These are phyloP conservation scores for Clavispora santaluciae DNA, from an alignment of 805 yeast species.

Conservation along the genomic window DNA sequence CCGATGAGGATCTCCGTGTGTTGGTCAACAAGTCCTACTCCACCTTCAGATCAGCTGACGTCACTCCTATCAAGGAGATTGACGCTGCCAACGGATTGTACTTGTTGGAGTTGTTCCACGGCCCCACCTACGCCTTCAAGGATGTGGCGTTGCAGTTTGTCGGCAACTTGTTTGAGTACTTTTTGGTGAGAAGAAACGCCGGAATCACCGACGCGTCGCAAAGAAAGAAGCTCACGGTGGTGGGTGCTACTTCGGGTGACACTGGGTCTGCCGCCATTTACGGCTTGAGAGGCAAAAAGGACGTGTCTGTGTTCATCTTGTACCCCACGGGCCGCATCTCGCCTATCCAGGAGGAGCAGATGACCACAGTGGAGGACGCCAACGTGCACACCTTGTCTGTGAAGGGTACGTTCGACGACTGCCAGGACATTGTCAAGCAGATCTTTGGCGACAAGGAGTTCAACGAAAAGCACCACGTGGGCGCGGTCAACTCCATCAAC, in stretches of 20 bases:
- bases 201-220: conserved; percentile 43
- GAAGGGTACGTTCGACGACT: conserved; percentile 95
- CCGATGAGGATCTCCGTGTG: conserved; percentile 57
- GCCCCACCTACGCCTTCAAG: conserved; percentile 98
- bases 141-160: conserved; percentile 98
- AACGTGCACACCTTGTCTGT: conserved; percentile 95
- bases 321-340: conserved; percentile 98
- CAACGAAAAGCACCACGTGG: conserved; percentile 86
- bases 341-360: conserved; percentile 96
- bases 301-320: conserved; percentile 93
- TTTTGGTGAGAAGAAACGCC: conserved; percentile 70
- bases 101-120: conserved; percentile 91
- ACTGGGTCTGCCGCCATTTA: conserved; percentile 99
- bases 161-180: conserved; percentile 93
- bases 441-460: conserved; percentile 87
- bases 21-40: conserved; percentile 74
- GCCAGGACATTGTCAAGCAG: conserved; percentile 94
- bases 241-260: conserved; percentile 99
- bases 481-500: conserved; percentile 97
- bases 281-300: conserved; percentile 94
- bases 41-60: conserved; percentile 82
- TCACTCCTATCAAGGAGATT: conserved; percentile 77
- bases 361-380: conserved; percentile 91
- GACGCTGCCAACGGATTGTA: conserved; percentile 57
- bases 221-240: conserved; percentile 85